Base-by-base conservation (phyloP, 2,329 filamentous ascomycete species). In the Colletotrichum horii region DNA sequence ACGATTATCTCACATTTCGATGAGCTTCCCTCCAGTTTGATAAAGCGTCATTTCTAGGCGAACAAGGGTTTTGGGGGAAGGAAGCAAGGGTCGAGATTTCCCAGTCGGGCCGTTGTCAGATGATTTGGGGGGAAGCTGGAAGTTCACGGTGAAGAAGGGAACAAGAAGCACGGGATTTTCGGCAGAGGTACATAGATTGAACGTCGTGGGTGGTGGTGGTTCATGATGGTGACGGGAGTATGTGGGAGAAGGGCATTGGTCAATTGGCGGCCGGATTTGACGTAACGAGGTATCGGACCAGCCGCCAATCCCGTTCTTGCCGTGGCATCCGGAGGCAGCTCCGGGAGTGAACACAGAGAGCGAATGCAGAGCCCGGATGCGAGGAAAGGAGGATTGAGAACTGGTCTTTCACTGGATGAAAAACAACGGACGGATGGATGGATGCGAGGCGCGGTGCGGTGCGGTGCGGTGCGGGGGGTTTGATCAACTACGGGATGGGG, bases 321-420 rank as follows among this genome's bases (percentile, higher is more conserved):
- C 61, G 62, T 72, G 36, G 38, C 69, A 48, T 61, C 69, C 56
- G 72, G 72, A 72, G 30, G 55, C 22, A 24, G 68, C 38, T 67
- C 38, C 55, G 72, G 22, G 36, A 15, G 22, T 26, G 48, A 24
- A 12, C 26, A 1, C n/a, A 34, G 65, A 34, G 19, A 22, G 64
- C 56, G 36, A 55, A 66, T 55, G 43, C 28, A 58, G 52, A 68
- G 66, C 2, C 52, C 66, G 52, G 30, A 68, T 68, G 66, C 66
- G 66, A 58, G 28, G 22, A n/a, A 14, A 19, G 22, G 15, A 32
- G 26, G n/a, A 43, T 2, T 12, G 38, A 43, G 38, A 43, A 11
- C 38, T n/a, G 19, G 38, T n/a, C 38, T 43, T n/a, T 43, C 9
- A 58, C 19, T 66, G 64, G 65, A 56, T 26, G 19, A 28, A 67